A percentile compares a stretch with the other conserved stretches of the same genome.
phyloP scores from a whole-genome alignment of 441 rosid genomes.

The Jatropha podagrica region DNA sequence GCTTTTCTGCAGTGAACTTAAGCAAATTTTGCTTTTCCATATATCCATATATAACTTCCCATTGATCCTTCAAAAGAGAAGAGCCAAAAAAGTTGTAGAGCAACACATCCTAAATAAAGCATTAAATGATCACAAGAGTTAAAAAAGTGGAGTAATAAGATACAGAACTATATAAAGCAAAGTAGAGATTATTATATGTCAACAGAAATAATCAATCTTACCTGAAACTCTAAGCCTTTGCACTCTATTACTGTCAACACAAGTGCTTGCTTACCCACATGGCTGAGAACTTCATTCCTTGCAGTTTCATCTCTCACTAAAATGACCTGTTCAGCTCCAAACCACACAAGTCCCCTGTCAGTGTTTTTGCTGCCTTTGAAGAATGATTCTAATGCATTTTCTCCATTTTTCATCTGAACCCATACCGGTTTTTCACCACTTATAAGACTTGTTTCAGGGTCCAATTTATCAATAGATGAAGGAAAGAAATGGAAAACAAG shows the following conservation, averaged over 20 bases:
- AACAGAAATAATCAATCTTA: background rate
- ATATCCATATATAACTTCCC: slow-evolving; percentile 50
- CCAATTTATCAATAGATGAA: slow-evolving; percentile 33
- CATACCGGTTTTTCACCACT: slow-evolving; percentile 50
- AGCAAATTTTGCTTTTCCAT: slow-evolving; percentile 40
- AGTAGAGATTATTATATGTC: background rate
- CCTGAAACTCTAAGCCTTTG: slow-evolving; percentile 67
- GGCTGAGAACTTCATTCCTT: slow-evolving; percentile 32
- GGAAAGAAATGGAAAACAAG: slow-evolving; percentile 49
- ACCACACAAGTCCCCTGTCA: slow-evolving; percentile 28
- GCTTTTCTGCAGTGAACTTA: slow-evolving; percentile 11
- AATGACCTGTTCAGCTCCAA: slow-evolving; percentile 58
- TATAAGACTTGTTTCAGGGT: slow-evolving; percentile 41
- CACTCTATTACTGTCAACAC: slow-evolving; percentile 53
- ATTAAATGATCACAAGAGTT: background rate
- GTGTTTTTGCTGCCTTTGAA: slow-evolving; percentile 30
- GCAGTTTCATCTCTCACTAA: slow-evolving; percentile 49
- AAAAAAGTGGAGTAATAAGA: too few relatives aligned
- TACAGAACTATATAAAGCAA: background rate
- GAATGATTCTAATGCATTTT: slow-evolving; percentile 29
- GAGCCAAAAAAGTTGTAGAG: slow-evolving; percentile 52
- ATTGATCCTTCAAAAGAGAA: slow-evolving; percentile 41
- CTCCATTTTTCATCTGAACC: slow-evolving; percentile 33
- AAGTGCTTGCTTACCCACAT: slow-evolving; percentile 49
- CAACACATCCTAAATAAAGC: slow-evolving; percentile 43